A percentile compares a stretch with the other conserved stretches of the same genome.
These are phyloP conservation scores for Fusarium armeniacum DNA, from an alignment of 2,329 filamentous ascomycete genomes.

Conservation along the genomic window DNA sequence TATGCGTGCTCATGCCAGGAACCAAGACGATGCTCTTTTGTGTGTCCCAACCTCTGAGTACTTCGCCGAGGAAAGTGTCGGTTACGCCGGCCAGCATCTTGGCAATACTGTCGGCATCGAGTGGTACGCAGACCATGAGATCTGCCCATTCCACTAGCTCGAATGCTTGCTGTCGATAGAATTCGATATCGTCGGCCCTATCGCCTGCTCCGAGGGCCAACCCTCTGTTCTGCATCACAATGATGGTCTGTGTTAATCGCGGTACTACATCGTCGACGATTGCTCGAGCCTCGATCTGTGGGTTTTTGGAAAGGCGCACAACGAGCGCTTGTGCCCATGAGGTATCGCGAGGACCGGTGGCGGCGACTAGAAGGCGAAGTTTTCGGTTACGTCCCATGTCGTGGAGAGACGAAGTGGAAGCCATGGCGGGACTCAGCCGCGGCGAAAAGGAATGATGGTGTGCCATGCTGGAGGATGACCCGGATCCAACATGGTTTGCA, in stretches of 20 bases:
- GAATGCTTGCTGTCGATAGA: slow-evolving; percentile 65
- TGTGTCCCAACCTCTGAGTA: slow-evolving; percentile 87
- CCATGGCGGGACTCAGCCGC: slow-evolving; percentile 51
- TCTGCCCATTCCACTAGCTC: slow-evolving; percentile 90
- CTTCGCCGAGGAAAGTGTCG: slow-evolving; percentile 83
- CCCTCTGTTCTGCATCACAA: slow-evolving; percentile 69
- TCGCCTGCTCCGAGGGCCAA: slow-evolving; percentile 52
- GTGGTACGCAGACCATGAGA: slow-evolving; percentile 84
- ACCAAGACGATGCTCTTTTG: slow-evolving; percentile 88
- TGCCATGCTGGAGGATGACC: slow-evolving; percentile 53
- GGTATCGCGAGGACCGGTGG: slow-evolving; percentile 74
- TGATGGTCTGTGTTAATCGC: slow-evolving; percentile 73
- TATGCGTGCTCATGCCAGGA: slow-evolving; percentile 88
- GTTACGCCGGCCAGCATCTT: slow-evolving; percentile 90
- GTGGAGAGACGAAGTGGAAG: slow-evolving; percentile 56
- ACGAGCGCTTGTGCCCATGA: slow-evolving; percentile 76
- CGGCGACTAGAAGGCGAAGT: slow-evolving; percentile 73
- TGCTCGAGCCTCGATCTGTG: slow-evolving; percentile 71
- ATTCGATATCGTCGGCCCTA: slow-evolving; percentile 65
- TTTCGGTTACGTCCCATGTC: slow-evolving; percentile 60
- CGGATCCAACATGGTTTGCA: slow-evolving; percentile 52
- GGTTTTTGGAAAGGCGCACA: slow-evolving; percentile 75
- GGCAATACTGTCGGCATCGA: slow-evolving; percentile 86
- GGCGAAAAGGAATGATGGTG: slow-evolving; percentile 51
- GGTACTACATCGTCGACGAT: slow-evolving; percentile 76